Evolutionary conservation across 352 stramenopile genomes (phyloP).

Genomic region (Phytophthora ohioensis): DNA sequence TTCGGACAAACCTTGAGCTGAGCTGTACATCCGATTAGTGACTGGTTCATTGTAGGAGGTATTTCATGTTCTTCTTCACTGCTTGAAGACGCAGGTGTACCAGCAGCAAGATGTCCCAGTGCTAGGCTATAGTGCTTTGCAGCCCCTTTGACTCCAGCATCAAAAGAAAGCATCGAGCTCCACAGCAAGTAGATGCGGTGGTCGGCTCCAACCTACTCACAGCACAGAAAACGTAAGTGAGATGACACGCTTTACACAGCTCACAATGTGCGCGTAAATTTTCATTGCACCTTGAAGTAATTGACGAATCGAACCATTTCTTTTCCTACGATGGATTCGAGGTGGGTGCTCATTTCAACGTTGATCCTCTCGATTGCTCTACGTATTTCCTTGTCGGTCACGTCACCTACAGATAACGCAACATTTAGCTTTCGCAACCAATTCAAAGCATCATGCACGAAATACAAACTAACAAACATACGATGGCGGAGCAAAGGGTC

Average conservation of each 20-base stretch:
- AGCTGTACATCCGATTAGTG: conserved; percentile 35
- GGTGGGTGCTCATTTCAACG: conserved; percentile 59
- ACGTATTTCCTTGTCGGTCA: conserved; percentile 57
- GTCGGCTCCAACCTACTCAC: conserved; percentile 57
- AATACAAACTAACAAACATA: conserved; percentile 26
- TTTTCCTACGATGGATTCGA: conserved; percentile 72
- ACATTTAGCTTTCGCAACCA: conserved; percentile 2
- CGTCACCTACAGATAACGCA: conserved; percentile 44
- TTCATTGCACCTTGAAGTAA: conserved; percentile 75
- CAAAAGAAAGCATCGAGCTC: conserved; percentile 75
- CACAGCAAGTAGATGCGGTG: conserved; percentile 77
- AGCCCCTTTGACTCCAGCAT: conserved; percentile 47
- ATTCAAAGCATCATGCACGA: not conserved
- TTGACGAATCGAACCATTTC: conserved; percentile 61
- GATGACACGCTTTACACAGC: too few relatives aligned
- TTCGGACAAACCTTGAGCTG: conserved; percentile 55
- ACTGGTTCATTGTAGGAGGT: conserved; percentile 9
- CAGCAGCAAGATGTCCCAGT: conserved; percentile 29
- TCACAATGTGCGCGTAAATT: not conserved
- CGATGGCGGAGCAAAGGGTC: conserved; percentile 55
- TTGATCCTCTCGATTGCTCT: conserved; percentile 65
- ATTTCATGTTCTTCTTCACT: conserved; percentile 7
- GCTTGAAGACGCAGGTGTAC: conserved; percentile 3
- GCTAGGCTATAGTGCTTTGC: conserved; percentile 57
- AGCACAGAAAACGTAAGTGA: conserved; percentile 11